Evolutionary conservation across 129 eudicot genomes (phyloP), one percentile per base, ranked within the genome.

Genomic region (Saposhnikovia divaricata): DNA sequence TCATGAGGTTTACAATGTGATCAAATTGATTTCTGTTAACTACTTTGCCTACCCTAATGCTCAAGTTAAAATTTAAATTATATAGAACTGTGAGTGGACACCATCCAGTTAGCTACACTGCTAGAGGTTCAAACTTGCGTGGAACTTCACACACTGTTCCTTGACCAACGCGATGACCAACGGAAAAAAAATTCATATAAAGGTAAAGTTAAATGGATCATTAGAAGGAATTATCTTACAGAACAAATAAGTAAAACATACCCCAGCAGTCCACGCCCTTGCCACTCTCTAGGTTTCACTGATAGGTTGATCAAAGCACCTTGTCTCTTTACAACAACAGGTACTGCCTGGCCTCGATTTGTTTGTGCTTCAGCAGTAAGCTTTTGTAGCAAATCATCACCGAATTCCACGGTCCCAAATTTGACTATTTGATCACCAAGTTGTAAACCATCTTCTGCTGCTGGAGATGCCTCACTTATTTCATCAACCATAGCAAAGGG

Each of bases 401-500:
- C 99, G 84, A 74, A 87, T 80, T 92, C 97, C 69, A 95, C 96
- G 61, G 73, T 86, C 78, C 99, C 99, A 83, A 95, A 95, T 74
- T 90, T 95, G 77, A 92, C 87, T 75, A 95, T 85, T 80, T 89
- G 96, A 84, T 95, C 99, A 63, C 99, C 99, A 83, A 95, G 96
- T 82, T 95, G 97, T 82, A 95, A 85, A 39, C 99, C 99, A 80
- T 92, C 99, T 81, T 92, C 99, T 34, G 97, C 96, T 79, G 96
- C 99, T 72, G 99, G 99, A 68, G 99, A 95, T 57, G 85, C 89
- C 84, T 95, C 99, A 1, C 80, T 82, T 84, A 95, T 95, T 85
- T 95, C 99, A 90, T 95, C 97, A 71, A 95, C 88, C 88, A 95
- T 76, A 28, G 97, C 99, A 84, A 95, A 95, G 55, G 99, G 97